Conservation (phyloP, 768 basidiomycete genomes). For the Phlebiopsis flavidoalba region DNA sequence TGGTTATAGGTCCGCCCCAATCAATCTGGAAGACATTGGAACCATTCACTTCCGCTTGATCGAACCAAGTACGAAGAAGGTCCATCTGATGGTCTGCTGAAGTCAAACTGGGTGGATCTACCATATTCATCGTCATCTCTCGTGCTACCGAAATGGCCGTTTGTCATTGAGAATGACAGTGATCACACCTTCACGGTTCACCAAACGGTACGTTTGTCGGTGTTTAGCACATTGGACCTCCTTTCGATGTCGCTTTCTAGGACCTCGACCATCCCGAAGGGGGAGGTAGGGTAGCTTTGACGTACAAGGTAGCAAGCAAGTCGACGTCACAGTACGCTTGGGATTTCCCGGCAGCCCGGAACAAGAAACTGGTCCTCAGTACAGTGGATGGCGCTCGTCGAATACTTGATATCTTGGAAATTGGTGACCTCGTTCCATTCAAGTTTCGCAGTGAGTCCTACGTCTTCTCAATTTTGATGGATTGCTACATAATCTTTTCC, state of each 20-base stretch:
- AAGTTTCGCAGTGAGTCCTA: slow-evolving; percentile 61
- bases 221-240: not conserved
- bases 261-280: slow-evolving; percentile 36
- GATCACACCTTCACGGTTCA: slow-evolving; percentile 61
- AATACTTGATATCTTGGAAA: slow-evolving; percentile 88
- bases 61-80: slow-evolving; percentile 32
- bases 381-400: slow-evolving; percentile 59
- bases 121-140: slow-evolving; percentile 79
- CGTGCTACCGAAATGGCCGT: slow-evolving; percentile 82
- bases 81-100: slow-evolving; percentile 69
- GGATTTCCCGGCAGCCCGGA: slow-evolving; percentile 83
- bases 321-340: slow-evolving; percentile 73
- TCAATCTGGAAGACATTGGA: slow-evolving; percentile 91
- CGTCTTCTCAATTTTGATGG: not conserved
- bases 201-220: slow-evolving; percentile 60
- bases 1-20: slow-evolving; percentile 75
- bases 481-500: not conserved
- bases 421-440: slow-evolving; percentile 88
- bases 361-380: slow-evolving; percentile 70
- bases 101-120: slow-evolving; percentile 77
- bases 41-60: slow-evolving; percentile 68
- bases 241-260: slow-evolving; percentile 8
- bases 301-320: slow-evolving; percentile 56
- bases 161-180: slow-evolving; percentile 85
- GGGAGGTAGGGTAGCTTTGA: slow-evolving; percentile 35